Evolutionary conservation across 768 basidiomycete species (phyloP).

Genomic region (Rhizopogon rudus): DNA sequence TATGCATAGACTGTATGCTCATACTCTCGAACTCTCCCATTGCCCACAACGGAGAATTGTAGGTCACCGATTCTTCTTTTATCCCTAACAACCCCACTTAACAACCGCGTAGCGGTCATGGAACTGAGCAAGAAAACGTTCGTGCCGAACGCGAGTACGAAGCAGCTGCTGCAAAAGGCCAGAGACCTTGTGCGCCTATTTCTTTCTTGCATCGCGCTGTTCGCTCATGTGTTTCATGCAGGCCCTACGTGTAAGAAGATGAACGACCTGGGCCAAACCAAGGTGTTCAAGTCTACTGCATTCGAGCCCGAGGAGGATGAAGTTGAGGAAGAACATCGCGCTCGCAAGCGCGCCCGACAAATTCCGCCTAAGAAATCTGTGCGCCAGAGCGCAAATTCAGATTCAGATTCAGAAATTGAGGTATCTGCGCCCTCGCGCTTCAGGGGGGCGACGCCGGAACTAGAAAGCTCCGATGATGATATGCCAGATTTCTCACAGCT

Average conservation of each 20-base stretch:
- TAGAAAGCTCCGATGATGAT: conserved; percentile 48
- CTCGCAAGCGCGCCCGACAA: conserved; percentile 20
- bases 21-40: conserved; percentile 48
- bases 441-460: conserved; percentile 14
- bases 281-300: conserved; percentile 56
- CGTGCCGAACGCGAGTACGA: conserved; percentile 54
- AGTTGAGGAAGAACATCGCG: conserved; percentile 35
- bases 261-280: conserved; percentile 45
- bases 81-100: not conserved
- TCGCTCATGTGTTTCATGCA: conserved; percentile 15
- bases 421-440: conserved; percentile 1
- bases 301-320: conserved; percentile 69
- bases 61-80: conserved; percentile 13
- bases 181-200: conserved; percentile 47
- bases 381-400: conserved; percentile 4
- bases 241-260: conserved; percentile 69
- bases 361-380: conserved; percentile 2
- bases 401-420: conserved; percentile 7
- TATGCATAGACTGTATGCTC: conserved; percentile 45
- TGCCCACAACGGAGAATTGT: conserved; percentile 59
- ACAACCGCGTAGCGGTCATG: conserved; percentile 40
- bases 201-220: not conserved
- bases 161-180: conserved; percentile 49
- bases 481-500: conserved; percentile 44
- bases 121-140: conserved; percentile 50